phyloP scores from a whole-genome alignment of 2,329 filamentous ascomycete species.

The Aspergillus aculeatinus region DNA sequence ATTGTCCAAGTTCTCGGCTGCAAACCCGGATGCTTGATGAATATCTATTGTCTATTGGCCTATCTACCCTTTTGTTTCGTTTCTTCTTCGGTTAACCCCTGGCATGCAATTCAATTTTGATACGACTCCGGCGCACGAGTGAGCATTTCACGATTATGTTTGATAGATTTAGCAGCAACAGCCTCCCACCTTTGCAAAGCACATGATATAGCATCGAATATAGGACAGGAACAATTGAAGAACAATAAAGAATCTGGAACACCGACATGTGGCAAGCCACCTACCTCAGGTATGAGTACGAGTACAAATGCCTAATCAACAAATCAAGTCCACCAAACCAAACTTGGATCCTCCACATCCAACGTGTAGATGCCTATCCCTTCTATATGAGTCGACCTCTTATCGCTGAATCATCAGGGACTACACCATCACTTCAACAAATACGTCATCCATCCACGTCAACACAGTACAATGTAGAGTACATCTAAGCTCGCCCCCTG shows the following conservation, averaged over 20 bases:
- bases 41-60: not conserved
- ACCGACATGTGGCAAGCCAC: too few relatives aligned
- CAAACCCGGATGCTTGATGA: not conserved
- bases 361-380: too few relatives aligned
- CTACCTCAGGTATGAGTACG: too few relatives aligned
- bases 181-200: not conserved
- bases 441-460: too few relatives aligned
- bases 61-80: not conserved
- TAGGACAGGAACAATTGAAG: not conserved
- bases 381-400: too few relatives aligned
- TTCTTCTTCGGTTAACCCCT: not conserved
- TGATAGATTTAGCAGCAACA: not conserved
- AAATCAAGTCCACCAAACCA: too few relatives aligned
- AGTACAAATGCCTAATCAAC: not conserved
- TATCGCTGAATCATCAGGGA: too few relatives aligned
- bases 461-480: too few relatives aligned
- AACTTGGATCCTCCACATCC: too few relatives aligned
- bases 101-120: not conserved
- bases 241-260: not conserved
- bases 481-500: too few relatives aligned
- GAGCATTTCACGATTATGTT: not conserved
- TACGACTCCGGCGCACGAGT: not conserved
- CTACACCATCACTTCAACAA: too few relatives aligned
- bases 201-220: not conserved
- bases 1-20: conserved; percentile 43